phyloP scores from a whole-genome alignment of 257 asterid genomes.

The Solanum peruvianum region DNA sequence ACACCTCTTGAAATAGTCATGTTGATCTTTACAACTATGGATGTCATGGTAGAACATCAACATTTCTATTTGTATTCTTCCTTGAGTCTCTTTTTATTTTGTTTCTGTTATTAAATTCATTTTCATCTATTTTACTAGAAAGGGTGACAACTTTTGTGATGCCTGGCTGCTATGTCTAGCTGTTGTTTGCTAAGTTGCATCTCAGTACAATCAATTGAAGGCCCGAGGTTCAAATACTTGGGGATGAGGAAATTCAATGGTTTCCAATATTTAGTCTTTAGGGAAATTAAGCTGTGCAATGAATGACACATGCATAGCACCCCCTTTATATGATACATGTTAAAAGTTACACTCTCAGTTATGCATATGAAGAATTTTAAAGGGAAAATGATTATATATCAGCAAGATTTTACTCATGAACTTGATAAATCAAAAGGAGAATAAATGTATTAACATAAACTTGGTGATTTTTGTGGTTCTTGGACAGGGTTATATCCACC shows the following conservation, averaged over 20 bases:
- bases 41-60: neutral
- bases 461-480: neutral
- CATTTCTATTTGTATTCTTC: neutral
- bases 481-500: constrained; percentile 66
- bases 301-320: neutral
- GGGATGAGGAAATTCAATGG: neutral
- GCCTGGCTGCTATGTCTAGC: neutral
- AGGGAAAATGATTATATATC: neutral
- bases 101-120: neutral
- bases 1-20: neutral
- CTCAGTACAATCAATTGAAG: neutral
- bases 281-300: neutral
- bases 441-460: neutral
- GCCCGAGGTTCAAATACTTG: neutral
- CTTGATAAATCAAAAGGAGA: neutral
- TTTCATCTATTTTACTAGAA: neutral
- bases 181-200: neutral
- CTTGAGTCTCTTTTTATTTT: neutral
- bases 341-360: neutral
- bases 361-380: neutral
- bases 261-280: neutral
- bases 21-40: neutral
- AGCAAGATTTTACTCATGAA: neutral
- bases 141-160: neutral
- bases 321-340: neutral